These are phyloP conservation scores for Debaryomyces robertsiae DNA, from an alignment of 1,139 yeast genomes.

Conservation along the genomic window DNA sequence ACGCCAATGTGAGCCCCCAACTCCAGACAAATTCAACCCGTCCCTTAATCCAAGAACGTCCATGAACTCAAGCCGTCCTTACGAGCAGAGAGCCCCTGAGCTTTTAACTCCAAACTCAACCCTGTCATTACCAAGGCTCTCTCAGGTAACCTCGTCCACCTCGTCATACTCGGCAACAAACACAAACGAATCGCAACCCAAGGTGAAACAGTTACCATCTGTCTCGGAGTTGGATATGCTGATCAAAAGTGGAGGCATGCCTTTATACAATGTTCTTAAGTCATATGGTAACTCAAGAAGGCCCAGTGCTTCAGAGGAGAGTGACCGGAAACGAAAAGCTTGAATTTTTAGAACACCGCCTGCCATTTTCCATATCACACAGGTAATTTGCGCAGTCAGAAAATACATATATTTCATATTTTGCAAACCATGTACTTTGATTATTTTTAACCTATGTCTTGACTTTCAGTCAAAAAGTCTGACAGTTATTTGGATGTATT, in stretches of 20 bases:
- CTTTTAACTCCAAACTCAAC: constrained; percentile 6
- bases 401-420: not conserved
- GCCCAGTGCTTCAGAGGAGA: not conserved
- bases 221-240: constrained; percentile 36
- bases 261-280: constrained; percentile 8
- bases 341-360: not conserved
- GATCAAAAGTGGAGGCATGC: constrained; percentile 17
- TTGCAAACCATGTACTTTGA: not conserved
- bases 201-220: constrained; percentile 29
- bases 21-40: not conserved
- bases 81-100: constrained; percentile 8
- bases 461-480: no score
- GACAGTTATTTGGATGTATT: no score
- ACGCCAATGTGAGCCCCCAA: constrained; percentile 6
- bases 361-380: not conserved
- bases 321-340: constrained; percentile 2
- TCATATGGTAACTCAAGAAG: constrained; percentile 2
- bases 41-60: constrained; percentile 1
- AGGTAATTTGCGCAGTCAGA: not conserved
- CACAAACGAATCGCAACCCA: constrained; percentile 9
- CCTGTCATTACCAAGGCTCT: constrained; percentile 5
- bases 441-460: no score
- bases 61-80: constrained; percentile 9
- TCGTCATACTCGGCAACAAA: constrained; percentile 7
- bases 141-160: constrained; percentile 1